Evolutionary conservation across 1,284 basidiomycete genomes (phyloP), one percentile per base, ranked within the genome.

Genomic region (Naganishia albida): DNA sequence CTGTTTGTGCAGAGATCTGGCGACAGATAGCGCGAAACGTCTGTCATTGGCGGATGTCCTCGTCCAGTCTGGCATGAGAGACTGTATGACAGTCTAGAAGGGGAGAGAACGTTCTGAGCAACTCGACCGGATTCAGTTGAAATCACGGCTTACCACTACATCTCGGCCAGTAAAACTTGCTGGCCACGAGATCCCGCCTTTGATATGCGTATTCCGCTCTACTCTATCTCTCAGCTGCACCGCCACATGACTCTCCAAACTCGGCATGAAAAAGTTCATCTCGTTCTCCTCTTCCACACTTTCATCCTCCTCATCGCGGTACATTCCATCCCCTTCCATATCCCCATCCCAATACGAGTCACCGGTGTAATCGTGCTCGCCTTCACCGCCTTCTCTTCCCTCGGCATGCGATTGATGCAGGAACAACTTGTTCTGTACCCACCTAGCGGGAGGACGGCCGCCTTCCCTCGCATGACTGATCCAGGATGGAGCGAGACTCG

Each of bases 101-200:
- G 26, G 13, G 46, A 25, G 7, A 44, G 50, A 46, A 66, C 30
- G 38, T 42, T 65, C 44, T 57, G 3, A 44, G 51, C 7, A 2
- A n/a, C 55, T 25, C 8, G 51, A 39, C n/a, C n/a, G 15, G 13
- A 28, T n/a, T 25, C 30, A 16, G 26, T 54, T 15, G 20, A 23
- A 44, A 67, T 62, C 18, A 12, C 53, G 28, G 84, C 91, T 73
- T 79, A 93, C 90, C 66, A 97, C 91, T 57, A 94, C 87, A 73
- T 95, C 92, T 70, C 89, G 89, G 7, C 93, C 93, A 1, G 93
- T 96, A 73, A 96, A 96, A 13, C 90, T 89, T 13, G 85, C 82
- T 2, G 87, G 87, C 76, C 93, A 94, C 0, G 90, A 88, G 51
- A 94, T 89, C 65, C 89, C 89, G 8, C 89, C 90, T 78, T 96